Percentiles rank a stretch among this genome's conserved stretches.
Evolutionary conservation across 1,284 basidiomycete species (phyloP).

Genomic region (Fomitopsis betulina): DNA sequence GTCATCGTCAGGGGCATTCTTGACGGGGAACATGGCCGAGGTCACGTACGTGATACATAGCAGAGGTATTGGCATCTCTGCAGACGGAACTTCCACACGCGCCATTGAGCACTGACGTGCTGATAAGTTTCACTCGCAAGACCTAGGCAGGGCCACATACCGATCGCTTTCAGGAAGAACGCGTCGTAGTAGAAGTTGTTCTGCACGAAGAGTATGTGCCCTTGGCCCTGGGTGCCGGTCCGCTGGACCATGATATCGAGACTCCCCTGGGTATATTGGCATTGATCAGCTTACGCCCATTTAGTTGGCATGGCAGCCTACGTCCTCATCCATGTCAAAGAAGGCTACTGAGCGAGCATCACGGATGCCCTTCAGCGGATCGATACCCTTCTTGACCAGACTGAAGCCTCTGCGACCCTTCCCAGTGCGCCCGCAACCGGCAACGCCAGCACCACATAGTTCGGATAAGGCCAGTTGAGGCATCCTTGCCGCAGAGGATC

Average conservation of each 20-base stretch:
- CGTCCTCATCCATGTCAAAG: constrained; percentile 95
- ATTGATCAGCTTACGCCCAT: constrained; percentile 11
- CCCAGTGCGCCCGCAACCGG: constrained; percentile 48
- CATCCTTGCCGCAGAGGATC: constrained; percentile 36
- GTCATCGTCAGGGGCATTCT: background rate
- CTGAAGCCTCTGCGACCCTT: constrained; percentile 58
- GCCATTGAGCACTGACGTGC: constrained; percentile 78
- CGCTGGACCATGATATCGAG: constrained; percentile 91
- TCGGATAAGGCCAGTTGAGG: constrained; percentile 73
- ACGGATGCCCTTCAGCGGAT: constrained; percentile 59
- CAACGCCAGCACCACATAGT: constrained; percentile 56
- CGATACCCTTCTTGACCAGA: constrained; percentile 56
- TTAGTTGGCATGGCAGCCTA: constrained; percentile 32
- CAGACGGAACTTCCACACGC: constrained; percentile 86
- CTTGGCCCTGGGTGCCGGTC: constrained; percentile 59
- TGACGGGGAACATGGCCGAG: too few relatives aligned
- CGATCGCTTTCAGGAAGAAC: constrained; percentile 96
- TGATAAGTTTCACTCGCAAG: background rate
- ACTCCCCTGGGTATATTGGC: constrained; percentile 68
- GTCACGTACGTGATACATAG: constrained; percentile 64
- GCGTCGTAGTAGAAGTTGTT: constrained; percentile 99
- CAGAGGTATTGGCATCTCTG: constrained; percentile 51
- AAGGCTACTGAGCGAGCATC: constrained; percentile 84
- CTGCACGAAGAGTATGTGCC: constrained; percentile 80
- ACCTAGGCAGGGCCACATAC: constrained; percentile 36